A percentile compares a stretch with the other conserved stretches of the same genome.
These are phyloP conservation scores for Agastache rugosa DNA, from an alignment of 257 asterid genomes.

Conservation along the genomic window DNA sequence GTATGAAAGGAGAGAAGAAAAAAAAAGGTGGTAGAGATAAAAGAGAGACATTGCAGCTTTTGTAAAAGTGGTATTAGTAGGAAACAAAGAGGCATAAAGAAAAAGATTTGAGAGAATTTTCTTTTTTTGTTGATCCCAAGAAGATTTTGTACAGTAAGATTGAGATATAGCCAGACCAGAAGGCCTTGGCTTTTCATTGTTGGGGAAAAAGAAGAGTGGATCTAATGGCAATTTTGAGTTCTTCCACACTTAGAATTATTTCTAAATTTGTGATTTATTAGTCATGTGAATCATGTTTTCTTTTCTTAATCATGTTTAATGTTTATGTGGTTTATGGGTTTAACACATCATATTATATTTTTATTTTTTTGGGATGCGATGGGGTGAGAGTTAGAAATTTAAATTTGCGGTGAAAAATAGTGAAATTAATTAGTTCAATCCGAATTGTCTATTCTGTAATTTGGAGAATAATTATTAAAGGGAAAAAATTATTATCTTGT, in stretches of 20 bases:
- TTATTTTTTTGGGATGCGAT: neutral
- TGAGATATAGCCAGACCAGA: slow-evolving; percentile 27
- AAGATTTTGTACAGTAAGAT: slow-evolving; percentile 41
- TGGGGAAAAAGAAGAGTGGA: slow-evolving; percentile 1
- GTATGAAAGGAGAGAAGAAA: slow-evolving; percentile 23
- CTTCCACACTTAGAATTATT: neutral
- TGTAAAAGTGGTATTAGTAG: slow-evolving; percentile 38
- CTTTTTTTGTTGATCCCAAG: slow-evolving; percentile 58
- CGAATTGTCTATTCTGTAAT: no score
- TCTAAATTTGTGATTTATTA: neutral
- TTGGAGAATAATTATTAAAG: no score
- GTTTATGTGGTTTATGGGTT: neutral
- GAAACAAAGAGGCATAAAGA: slow-evolving; percentile 46
- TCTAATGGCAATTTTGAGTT: slow-evolving; percentile 5
- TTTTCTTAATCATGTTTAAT: slow-evolving; percentile 18
- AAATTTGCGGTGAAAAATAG: no score
- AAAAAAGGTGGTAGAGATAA: slow-evolving; percentile 23
- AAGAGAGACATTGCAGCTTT: slow-evolving; percentile 45
- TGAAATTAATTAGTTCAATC: no score
- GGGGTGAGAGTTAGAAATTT: no score
- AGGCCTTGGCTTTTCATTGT: slow-evolving; percentile 36
- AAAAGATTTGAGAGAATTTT: slow-evolving; percentile 38
- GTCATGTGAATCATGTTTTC: slow-evolving; percentile 31
- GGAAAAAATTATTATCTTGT: no score
- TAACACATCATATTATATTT: neutral